phyloP scores from a whole-genome alignment of 139 green algal species.

The Desmodesmus armatus region DNA sequence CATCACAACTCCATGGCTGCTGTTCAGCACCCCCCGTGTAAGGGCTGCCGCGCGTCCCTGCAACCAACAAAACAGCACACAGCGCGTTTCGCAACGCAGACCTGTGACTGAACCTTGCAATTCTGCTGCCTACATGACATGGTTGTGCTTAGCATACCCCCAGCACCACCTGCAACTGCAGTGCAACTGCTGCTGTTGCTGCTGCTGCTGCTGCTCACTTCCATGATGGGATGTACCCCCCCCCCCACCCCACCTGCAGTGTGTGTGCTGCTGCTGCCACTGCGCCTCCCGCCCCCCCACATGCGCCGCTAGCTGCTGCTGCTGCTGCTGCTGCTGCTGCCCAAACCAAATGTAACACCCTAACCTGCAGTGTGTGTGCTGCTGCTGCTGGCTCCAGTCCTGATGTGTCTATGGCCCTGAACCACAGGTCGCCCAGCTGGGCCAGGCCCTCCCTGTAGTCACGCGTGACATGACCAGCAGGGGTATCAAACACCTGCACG shows the following conservation, averaged over 20 bases:
- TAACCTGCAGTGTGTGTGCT: slow-evolving; percentile 63
- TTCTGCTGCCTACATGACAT: too few species aligned
- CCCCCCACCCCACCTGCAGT: neutral
- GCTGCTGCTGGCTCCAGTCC: slow-evolving; percentile 81
- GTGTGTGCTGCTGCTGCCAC: neutral
- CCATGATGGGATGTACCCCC: neutral
- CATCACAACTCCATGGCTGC: slow-evolving; percentile 76
- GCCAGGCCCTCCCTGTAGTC: slow-evolving; percentile 88
- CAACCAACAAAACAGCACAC: slow-evolving; percentile 12
- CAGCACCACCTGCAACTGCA: neutral
- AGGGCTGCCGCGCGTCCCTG: slow-evolving; percentile 75
- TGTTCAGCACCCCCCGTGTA: slow-evolving; percentile 64
- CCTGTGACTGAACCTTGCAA: too few species aligned
- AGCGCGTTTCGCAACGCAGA: too few species aligned
- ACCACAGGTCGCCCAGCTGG: slow-evolving; percentile 85
- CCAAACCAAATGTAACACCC: neutral
- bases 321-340: slow-evolving; percentile 5
- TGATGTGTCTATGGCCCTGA: slow-evolving; percentile 90
- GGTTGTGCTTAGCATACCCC: neutral
- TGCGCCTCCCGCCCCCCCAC: neutral
- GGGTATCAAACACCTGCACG: slow-evolving; percentile 94
- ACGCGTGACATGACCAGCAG: slow-evolving; percentile 90
- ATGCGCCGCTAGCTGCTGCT: neutral
- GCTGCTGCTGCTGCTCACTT: neutral
- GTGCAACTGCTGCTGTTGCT: neutral